Conservation (phyloP, 2,329 filamentous ascomycete genomes). For the Apiospora saccharicola region DNA sequence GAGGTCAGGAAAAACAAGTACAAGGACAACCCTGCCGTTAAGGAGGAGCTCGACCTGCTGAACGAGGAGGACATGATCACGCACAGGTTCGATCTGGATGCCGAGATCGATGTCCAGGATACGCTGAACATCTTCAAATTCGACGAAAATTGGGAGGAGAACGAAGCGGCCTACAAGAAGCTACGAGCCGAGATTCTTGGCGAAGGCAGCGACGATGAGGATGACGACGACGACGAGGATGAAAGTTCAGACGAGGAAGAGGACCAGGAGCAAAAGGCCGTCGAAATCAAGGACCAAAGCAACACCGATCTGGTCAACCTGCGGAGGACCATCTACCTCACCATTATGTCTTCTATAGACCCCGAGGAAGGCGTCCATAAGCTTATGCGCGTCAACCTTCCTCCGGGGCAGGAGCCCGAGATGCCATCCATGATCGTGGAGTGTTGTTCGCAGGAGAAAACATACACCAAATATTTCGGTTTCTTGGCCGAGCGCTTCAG, state of each 20-base stretch:
- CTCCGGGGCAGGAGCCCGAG: slow-evolving; percentile 85
- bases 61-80: slow-evolving; percentile 99
- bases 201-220: slow-evolving; percentile 86
- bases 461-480: slow-evolving; percentile 97
- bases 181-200: slow-evolving; percentile 94
- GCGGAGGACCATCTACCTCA: slow-evolving; percentile 93
- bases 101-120: slow-evolving; percentile 85
- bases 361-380: slow-evolving; percentile 98
- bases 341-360: slow-evolving; percentile 94
- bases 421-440: slow-evolving; percentile 97
- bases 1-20: slow-evolving; percentile 96
- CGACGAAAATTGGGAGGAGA: slow-evolving; percentile 86
- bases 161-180: slow-evolving; percentile 89
- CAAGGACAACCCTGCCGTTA: slow-evolving; percentile 91
- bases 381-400: slow-evolving; percentile 91
- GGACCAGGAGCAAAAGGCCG: slow-evolving; percentile 77
- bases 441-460: slow-evolving; percentile 94
- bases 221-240: slow-evolving; percentile 70
- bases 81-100: slow-evolving; percentile 82
- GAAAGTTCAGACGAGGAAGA: slow-evolving; percentile 76
- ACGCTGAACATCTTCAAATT: slow-evolving; percentile 95
- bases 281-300: slow-evolving; percentile 98
- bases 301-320: slow-evolving; percentile 96
- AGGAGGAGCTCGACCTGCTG: slow-evolving; percentile 91
- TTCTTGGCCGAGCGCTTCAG: slow-evolving; percentile 93